Evolutionary conservation across 1,284 basidiomycete species (phyloP).

Genomic region (Macrocystidia cucumis): DNA sequence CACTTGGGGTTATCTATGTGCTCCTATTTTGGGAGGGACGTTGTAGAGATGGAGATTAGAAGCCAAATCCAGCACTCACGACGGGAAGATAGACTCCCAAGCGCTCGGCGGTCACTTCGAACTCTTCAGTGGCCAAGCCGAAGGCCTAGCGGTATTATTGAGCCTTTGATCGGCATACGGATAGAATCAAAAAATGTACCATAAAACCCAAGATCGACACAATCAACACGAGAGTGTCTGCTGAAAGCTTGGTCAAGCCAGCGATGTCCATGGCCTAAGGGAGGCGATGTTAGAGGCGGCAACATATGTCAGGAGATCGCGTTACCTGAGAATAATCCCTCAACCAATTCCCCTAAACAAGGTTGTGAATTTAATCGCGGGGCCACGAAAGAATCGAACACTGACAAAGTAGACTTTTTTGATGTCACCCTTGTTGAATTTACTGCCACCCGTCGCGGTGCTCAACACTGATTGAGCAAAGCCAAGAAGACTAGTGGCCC

Average conservation of each 20-base stretch:
- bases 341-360: constrained; percentile 52
- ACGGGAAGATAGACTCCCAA: constrained; percentile 79
- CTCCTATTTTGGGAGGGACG: constrained; percentile 30
- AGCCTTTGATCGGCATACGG: neutral
- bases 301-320: constrained; percentile 3
- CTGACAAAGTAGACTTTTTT: constrained; percentile 62
- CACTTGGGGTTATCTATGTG: constrained; percentile 75
- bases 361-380: constrained; percentile 1
- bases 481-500: constrained; percentile 38
- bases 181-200: constrained; percentile 28
- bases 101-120: constrained; percentile 75
- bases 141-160: constrained; percentile 44
- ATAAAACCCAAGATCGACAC: constrained; percentile 67
- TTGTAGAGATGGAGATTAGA: constrained; percentile 1
- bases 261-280: constrained; percentile 75
- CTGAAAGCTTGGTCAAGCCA: constrained; percentile 48
- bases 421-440: constrained; percentile 53
- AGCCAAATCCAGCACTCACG: constrained; percentile 23
- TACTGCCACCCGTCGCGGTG: constrained; percentile 38
- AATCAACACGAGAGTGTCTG: constrained; percentile 69
- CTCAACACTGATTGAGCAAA: constrained; percentile 40
- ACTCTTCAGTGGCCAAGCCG: constrained; percentile 70
- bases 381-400: constrained; percentile 5
- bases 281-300: constrained; percentile 8
- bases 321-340: constrained; percentile 53